Percentiles rank a stretch among this genome's conserved stretches.
phyloP scores from a whole-genome alignment of 1,139 yeast genomes.

The Pichia kudriavzevii region DNA sequence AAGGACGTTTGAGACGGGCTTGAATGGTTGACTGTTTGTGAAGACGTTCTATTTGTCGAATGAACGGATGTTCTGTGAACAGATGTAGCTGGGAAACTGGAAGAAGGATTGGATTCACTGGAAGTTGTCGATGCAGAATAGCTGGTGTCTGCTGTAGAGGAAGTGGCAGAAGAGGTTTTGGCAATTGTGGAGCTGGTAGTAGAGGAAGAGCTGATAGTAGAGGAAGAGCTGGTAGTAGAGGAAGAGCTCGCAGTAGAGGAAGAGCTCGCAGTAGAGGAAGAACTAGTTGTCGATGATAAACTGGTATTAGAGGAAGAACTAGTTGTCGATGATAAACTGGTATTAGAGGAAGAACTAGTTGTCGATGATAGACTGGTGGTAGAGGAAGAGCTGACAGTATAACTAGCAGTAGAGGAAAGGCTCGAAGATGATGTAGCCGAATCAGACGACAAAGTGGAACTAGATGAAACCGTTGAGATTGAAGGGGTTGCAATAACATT shows the following conservation, averaged over 20 bases:
- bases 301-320: conserved; percentile 1
- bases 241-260: conserved; percentile 2
- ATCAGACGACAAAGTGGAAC: conserved; percentile 4
- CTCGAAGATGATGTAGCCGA: not conserved
- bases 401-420: not conserved
- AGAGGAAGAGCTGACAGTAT: not conserved
- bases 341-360: not conserved
- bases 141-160: not conserved
- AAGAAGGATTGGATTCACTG: not conserved
- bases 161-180: not conserved
- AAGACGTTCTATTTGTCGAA: not conserved
- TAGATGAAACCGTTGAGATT: conserved; percentile 3
- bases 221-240: not conserved
- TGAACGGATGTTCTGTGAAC: not conserved
- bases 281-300: not conserved
- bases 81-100: not conserved
- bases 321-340: conserved; percentile 2
- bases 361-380: not conserved
- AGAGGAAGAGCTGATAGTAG: not conserved
- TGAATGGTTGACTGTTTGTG: too few relatives aligned
- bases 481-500: too few relatives aligned
- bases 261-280: not conserved
- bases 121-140: conserved; percentile 1
- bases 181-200: not conserved
- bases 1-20: too few relatives aligned